Evolutionary conservation across 75 land plant species (phyloP).

Genomic region (Pinus albicaulis): DNA sequence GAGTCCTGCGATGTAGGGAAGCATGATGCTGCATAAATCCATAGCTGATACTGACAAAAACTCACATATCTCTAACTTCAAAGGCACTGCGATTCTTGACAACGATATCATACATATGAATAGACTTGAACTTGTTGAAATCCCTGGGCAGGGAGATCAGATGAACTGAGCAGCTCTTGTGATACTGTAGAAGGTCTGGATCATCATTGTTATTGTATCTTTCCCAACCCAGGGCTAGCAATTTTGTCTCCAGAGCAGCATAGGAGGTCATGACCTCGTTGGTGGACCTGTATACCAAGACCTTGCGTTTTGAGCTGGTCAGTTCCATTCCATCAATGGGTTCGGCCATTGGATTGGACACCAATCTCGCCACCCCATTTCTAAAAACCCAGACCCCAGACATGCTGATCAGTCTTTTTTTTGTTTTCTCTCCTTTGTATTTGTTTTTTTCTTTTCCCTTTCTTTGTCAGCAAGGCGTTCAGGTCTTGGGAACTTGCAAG

Average conservation of each 20-base stretch:
- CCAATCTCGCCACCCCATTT: conserved; percentile 55
- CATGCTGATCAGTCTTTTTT: conserved; percentile 19
- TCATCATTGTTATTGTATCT: conserved; percentile 38
- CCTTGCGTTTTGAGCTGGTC: conserved; percentile 28
- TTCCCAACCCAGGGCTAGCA: conserved; percentile 62
- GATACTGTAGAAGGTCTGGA: conserved; percentile 61
- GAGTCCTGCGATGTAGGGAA: too few species aligned
- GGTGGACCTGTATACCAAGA: conserved; percentile 54
- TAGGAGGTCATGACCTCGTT: conserved; percentile 50
- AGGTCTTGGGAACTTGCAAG: too few species aligned
- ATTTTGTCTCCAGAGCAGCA: conserved; percentile 38
- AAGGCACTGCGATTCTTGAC: conserved; percentile 65
- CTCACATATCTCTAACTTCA: conserved; percentile 56
- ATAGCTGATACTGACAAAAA: too few species aligned
- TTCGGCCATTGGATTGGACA: conserved; percentile 23
- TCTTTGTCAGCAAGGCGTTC: neutral
- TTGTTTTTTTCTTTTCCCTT: neutral
- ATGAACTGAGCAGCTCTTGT: conserved; percentile 47
- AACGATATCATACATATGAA: conserved; percentile 82
- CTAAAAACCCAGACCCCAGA: conserved; percentile 74
- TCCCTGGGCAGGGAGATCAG: conserved; percentile 76
- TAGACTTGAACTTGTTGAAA: conserved; percentile 59
- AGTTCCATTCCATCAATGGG: conserved; percentile 16
- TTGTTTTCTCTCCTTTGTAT: neutral
- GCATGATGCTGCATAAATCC: too few species aligned